These are phyloP conservation scores for Diaporthe capsici DNA, from an alignment of 2,329 filamentous ascomycete genomes.

Conservation along the genomic window DNA sequence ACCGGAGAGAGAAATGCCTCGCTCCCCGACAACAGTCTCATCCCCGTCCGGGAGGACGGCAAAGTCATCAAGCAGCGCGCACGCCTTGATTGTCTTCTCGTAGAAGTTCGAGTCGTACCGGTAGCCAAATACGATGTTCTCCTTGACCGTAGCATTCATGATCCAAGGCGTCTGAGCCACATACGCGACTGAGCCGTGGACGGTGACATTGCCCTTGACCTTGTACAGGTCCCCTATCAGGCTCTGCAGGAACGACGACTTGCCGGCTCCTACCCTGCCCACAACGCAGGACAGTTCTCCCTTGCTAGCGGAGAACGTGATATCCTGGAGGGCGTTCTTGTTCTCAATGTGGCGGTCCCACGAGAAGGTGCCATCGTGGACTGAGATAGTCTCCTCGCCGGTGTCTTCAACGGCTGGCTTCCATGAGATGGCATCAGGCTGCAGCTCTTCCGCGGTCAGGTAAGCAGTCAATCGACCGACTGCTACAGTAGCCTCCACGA, in stretches of 20 bases:
- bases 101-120: slow-evolving; percentile 95
- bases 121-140: slow-evolving; percentile 98
- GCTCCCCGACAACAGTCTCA: slow-evolving; percentile 95
- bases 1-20: slow-evolving; percentile 94
- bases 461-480: slow-evolving; percentile 88
- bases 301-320: slow-evolving; percentile 91
- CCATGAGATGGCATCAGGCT: slow-evolving; percentile 82
- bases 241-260: slow-evolving; percentile 91
- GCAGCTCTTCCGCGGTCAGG: slow-evolving; percentile 89
- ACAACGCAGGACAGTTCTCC: slow-evolving; percentile 95
- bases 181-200: slow-evolving; percentile 89
- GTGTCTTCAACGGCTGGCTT: slow-evolving; percentile 79
- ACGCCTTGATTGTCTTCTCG: slow-evolving; percentile 91
- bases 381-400: slow-evolving; percentile 88
- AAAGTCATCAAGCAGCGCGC: slow-evolving; percentile 92
- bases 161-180: slow-evolving; percentile 96
- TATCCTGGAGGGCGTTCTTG: slow-evolving; percentile 80
- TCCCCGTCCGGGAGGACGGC: slow-evolving; percentile 93
- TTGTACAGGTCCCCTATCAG: slow-evolving; percentile 96
- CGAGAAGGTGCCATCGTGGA: slow-evolving; percentile 90
- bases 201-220: slow-evolving; percentile 82
- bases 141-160: slow-evolving; percentile 96
- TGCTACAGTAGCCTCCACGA: slow-evolving; percentile 96
- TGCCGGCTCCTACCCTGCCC: slow-evolving; percentile 93
- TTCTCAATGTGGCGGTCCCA: slow-evolving; percentile 86